Evolutionary conservation across 768 basidiomycete species (phyloP), one percentile per base, ranked within the genome.

Genomic region (Naganishia antarctica): DNA sequence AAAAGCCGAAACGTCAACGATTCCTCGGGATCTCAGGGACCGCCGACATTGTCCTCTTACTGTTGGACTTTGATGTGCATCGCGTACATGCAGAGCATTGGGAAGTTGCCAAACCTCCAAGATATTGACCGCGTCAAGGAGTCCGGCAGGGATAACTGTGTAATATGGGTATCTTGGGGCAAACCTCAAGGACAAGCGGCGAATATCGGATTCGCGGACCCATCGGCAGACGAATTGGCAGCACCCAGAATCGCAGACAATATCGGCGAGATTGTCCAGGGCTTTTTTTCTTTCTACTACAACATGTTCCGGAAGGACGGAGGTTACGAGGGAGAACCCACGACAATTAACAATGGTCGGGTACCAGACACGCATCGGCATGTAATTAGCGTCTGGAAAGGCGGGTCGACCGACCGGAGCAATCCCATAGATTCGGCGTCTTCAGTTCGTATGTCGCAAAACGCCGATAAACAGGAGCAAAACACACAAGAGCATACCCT

Each of bases 51-150:
- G 66, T 75, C 74, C 0, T 73, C 73, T 1, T 77, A 77, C 63
- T 72, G 73, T 43, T 60, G 75, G 21, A 71, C 70, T 1, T 65
- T 77, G 21, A 71, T 77, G 73, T 70, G 70, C 5, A 77, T 77
- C 31, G 73, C 64, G n/a, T 77, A 77, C 60, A 68, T 77, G 5
- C 76, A 77, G 46, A 61, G 61, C 26, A 61, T 66, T 16, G 73
- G 74, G 12, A 62, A 59, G 34, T 63, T 77, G 9, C 74, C 76
- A 1, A 77, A 75, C 61, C 72, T 77, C 3, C 76, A 77, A 50
- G 69, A 63, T 16, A 47, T 25, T 8, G 48, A 25, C 8, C 60
- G 67, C 2, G 65, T 68, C 12, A 64, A 69, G 25, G 51, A 68
- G 8, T 50, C 18, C 21, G 60, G 50, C 1, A 16, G 63, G 45